Evolutionary conservation across 805 yeast species (phyloP).

Genomic region (Metschnikowia bowlesiae): DNA sequence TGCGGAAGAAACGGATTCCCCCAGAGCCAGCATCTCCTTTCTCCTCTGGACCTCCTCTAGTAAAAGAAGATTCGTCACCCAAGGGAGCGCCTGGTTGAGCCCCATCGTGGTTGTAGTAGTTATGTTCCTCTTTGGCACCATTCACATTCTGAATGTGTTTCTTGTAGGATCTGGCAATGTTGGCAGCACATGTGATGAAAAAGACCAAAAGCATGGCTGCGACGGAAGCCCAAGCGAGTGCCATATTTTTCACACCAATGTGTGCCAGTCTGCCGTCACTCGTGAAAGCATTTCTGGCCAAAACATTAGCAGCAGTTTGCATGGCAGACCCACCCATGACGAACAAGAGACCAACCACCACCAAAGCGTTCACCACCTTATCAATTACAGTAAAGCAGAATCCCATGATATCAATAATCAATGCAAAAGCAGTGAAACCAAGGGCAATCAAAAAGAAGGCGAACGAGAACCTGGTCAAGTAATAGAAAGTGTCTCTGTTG

Average conservation of each 20-base stretch:
- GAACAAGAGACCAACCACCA: conserved; percentile 49
- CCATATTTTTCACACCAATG: conserved; percentile 56
- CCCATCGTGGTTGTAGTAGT: conserved; percentile 15
- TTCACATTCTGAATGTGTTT: conserved; percentile 43
- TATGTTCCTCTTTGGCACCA: conserved; percentile 18
- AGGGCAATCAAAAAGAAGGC: conserved; percentile 58
- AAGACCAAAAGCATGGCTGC: conserved; percentile 48
- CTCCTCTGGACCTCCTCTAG: conserved; percentile 34
- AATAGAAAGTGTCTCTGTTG: conserved; percentile 56
- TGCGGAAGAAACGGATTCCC: conserved; percentile 75
- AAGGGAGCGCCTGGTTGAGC: conserved; percentile 20
- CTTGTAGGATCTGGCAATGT: conserved; percentile 46
- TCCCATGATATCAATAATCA: conserved; percentile 51
- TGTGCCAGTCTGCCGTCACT: conserved; percentile 40
- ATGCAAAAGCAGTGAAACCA: conserved; percentile 58
- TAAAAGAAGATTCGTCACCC: conserved; percentile 41
- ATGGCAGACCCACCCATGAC: conserved; percentile 60
- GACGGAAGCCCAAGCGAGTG: conserved; percentile 68
- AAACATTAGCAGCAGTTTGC: conserved; percentile 72
- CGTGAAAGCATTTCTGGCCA: conserved; percentile 68
- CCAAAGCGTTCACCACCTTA: conserved; percentile 50
- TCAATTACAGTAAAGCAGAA: conserved; percentile 54
- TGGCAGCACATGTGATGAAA: conserved; percentile 49
- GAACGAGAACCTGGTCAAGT: conserved; percentile 62
- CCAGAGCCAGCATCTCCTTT: conserved; percentile 40